Evolutionary conservation across 805 yeast species (phyloP).

Genomic region (Metschnikowia lachancei): DNA sequence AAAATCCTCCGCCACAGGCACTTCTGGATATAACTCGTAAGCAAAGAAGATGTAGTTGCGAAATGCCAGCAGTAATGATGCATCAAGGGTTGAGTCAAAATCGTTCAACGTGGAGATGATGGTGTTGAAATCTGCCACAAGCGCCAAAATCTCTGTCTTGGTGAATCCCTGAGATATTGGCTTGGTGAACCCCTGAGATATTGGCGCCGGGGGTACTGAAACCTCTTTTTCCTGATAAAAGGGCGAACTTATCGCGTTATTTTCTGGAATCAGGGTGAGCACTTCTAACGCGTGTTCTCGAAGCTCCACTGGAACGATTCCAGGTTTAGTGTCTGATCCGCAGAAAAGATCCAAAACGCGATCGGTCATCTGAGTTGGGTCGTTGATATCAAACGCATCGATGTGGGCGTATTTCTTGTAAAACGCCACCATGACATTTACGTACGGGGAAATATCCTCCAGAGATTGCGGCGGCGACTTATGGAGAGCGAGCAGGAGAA

Average conservation of each 20-base stretch:
- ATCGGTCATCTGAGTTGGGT: constrained; percentile 17
- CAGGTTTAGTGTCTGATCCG: constrained; percentile 12
- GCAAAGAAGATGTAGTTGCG: constrained; percentile 24
- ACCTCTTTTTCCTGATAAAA: too few relatives aligned
- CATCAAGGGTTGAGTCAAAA: constrained; percentile 24
- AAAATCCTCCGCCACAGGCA: constrained; percentile 20
- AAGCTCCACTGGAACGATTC: constrained; percentile 18
- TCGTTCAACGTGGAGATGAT: constrained; percentile 30
- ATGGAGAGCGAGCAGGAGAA: constrained; percentile 24
- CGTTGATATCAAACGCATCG: constrained; percentile 18
- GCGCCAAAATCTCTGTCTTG: constrained; percentile 5
- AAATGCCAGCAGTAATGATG: constrained; percentile 24
- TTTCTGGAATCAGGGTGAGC: background rate
- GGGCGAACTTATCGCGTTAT: too few relatives aligned
- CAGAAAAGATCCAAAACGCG: constrained; percentile 17
- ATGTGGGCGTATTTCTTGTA: constrained; percentile 25
- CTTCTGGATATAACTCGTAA: constrained; percentile 22
- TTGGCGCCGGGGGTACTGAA: background rate
- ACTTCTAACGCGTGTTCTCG: background rate
- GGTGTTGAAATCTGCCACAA: constrained; percentile 14
- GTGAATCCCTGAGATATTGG: background rate
- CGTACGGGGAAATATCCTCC: constrained; percentile 19
- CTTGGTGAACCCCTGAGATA: background rate
- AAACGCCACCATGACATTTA: constrained; percentile 22
- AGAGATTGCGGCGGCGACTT: constrained; percentile 11